These are phyloP conservation scores for Salix caprea DNA, from an alignment of 345 rosid species.

Conservation along the genomic window DNA sequence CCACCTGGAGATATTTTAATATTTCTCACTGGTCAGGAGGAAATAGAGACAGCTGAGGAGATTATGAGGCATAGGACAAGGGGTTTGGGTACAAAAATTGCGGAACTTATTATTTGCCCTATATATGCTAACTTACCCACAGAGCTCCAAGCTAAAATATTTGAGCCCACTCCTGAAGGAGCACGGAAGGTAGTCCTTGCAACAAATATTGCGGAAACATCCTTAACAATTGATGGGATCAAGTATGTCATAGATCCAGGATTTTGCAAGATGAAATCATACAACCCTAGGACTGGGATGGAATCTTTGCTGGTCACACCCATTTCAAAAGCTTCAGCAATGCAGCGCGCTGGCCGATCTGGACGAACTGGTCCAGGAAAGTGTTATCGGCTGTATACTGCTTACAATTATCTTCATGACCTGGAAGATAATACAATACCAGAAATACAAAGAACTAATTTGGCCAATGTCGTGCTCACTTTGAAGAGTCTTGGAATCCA, in stretches of 20 bases:
- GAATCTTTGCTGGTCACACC: conserved; percentile 88
- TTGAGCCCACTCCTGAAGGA: conserved; percentile 95
- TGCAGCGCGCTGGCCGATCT: conserved; percentile 92
- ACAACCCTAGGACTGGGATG: conserved; percentile 98
- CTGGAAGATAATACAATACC: conserved; percentile 90
- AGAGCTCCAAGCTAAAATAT: conserved; percentile 92
- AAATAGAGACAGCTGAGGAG: conserved; percentile 94
- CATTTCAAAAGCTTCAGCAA: conserved; percentile 93
- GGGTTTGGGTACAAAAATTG: conserved; percentile 91
- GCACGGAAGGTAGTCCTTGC: conserved; percentile 95
- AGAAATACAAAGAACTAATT: conserved; percentile 91
- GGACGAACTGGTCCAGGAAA: conserved; percentile 97
- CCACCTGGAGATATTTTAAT: conserved; percentile 86
- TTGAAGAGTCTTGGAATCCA: conserved; percentile 98
- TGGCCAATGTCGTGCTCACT: conserved; percentile 86
- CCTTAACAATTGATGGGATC: conserved; percentile 90
- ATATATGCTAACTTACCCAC: conserved; percentile 97
- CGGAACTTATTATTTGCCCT: conserved; percentile 90
- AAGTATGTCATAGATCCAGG: conserved; percentile 95
- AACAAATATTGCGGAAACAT: conserved; percentile 96
- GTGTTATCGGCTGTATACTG: conserved; percentile 85
- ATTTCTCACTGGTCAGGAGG: conserved; percentile 92
- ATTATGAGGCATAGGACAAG: conserved; percentile 79
- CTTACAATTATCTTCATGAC: conserved; percentile 71
- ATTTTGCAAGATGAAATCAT: conserved; percentile 90